Conservation (phyloP, 2,329 filamentous ascomycete species). For the Colletotrichum echinochloae region DNA sequence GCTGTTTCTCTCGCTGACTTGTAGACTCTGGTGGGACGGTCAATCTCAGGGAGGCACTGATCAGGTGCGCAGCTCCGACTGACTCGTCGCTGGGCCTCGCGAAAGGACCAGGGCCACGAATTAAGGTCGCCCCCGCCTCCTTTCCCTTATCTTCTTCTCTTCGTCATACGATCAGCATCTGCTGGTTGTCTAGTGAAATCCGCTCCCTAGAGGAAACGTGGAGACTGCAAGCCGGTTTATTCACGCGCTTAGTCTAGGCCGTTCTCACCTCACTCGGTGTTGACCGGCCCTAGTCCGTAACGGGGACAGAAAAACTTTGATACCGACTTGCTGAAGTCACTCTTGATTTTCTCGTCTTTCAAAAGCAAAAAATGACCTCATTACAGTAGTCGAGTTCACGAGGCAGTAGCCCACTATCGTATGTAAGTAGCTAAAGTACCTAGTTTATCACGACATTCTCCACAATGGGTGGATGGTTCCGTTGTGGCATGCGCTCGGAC, state of each 20-base stretch:
- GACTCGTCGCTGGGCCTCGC: not conserved
- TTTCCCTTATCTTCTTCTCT: too few relatives aligned
- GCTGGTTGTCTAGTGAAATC: not conserved
- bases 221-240: not conserved
- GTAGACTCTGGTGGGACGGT: too few relatives aligned
- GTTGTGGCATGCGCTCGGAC: not conserved
- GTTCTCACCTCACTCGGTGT: not conserved
- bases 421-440: conserved; percentile 25
- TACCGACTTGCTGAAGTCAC: too few relatives aligned
- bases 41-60: too few relatives aligned
- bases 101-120: not conserved
- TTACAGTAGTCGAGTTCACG: conserved; percentile 28
- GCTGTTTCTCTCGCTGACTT: not conserved
- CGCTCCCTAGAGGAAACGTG: not conserved
- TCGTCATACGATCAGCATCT: too few relatives aligned
- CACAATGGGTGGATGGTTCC: not conserved
- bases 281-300: not conserved
- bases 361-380: not conserved
- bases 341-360: not conserved
- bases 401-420: conserved; percentile 27
- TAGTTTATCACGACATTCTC: conserved; percentile 16
- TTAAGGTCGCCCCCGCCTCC: too few relatives aligned
- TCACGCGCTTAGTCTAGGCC: not conserved
- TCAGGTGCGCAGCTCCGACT: not conserved
- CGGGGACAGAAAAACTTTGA: too few relatives aligned